A percentile compares a stretch with the other conserved stretches of the same genome.
Evolutionary conservation across 1,284 basidiomycete genomes (phyloP).

Genomic region (Cystobasidium sp.): DNA sequence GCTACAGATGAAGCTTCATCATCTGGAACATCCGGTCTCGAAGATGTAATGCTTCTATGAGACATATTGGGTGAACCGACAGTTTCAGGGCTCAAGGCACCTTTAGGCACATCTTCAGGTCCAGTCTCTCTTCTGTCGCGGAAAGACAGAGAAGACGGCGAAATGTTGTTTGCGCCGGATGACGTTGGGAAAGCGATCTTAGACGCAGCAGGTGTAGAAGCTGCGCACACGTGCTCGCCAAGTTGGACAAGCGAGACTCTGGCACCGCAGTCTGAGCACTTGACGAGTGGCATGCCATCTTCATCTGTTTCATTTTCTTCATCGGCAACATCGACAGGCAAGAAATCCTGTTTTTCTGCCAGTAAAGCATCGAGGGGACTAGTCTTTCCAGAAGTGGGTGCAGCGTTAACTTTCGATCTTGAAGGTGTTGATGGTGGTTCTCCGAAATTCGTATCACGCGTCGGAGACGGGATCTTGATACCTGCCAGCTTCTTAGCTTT

Average conservation of each 20-base stretch:
- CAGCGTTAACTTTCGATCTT: background rate
- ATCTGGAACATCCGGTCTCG: slow-evolving; percentile 32
- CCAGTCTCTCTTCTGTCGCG: slow-evolving; percentile 21
- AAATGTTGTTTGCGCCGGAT: background rate
- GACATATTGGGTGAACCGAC: slow-evolving; percentile 15
- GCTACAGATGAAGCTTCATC: slow-evolving; percentile 9
- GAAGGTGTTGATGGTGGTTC: background rate
- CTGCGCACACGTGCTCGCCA: slow-evolving; percentile 39
- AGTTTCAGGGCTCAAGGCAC: slow-evolving; percentile 33
- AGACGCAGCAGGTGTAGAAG: slow-evolving; percentile 11
- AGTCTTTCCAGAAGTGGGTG: background rate
- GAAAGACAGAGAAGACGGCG: background rate
- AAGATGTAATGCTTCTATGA: slow-evolving; percentile 12
- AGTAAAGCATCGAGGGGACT: background rate
- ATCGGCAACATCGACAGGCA: slow-evolving; percentile 10
- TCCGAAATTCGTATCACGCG: slow-evolving; percentile 3
- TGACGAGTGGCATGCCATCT: slow-evolving; percentile 49
- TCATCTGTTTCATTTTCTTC: slow-evolving; percentile 35
- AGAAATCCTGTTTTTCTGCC: slow-evolving; percentile 1
- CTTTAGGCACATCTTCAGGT: slow-evolving; percentile 38
- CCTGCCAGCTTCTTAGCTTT: slow-evolving; percentile 31
- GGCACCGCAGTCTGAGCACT: slow-evolving; percentile 50
- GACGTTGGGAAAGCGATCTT: slow-evolving; percentile 19
- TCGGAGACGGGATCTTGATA: slow-evolving; percentile 19
- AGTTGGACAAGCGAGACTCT: slow-evolving; percentile 47